These are phyloP conservation scores for Leishmania arabica DNA, from an alignment of 208 protist species.

Conservation along the genomic window DNA sequence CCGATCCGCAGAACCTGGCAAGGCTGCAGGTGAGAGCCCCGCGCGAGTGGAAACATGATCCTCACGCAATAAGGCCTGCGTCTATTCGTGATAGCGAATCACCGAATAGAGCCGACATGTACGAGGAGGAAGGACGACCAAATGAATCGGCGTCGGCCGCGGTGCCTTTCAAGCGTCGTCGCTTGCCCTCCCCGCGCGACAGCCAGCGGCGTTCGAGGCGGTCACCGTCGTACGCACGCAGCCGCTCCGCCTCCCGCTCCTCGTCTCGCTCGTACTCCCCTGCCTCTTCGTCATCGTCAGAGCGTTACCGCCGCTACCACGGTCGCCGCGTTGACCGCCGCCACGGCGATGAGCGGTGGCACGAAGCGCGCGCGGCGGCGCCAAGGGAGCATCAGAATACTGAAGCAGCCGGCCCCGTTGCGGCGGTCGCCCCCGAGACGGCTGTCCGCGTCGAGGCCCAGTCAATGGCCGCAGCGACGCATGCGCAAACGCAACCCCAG, in stretches of 20 bases:
- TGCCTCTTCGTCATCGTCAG: constrained; percentile 14
- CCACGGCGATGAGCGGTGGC: background rate
- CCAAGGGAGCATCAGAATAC: background rate
- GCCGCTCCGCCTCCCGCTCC: background rate
- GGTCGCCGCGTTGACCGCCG: background rate
- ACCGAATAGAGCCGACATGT: background rate
- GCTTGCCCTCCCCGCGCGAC: constrained; percentile 6
- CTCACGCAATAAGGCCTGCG: constrained; percentile 18
- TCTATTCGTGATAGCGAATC: constrained; percentile 5
- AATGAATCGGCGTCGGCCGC: background rate
- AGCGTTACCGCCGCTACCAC: background rate
- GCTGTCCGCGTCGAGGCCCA: background rate
- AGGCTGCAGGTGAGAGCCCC: constrained; percentile 14
- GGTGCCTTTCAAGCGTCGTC: background rate
- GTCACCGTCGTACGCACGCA: constrained; percentile 3
- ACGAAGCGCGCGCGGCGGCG: background rate
- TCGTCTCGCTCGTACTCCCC: constrained; percentile 7
- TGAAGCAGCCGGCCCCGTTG: background rate
- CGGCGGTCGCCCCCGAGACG: background rate
- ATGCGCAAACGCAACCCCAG: background rate
- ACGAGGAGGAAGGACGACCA: background rate
- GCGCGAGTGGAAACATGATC: constrained; percentile 28
- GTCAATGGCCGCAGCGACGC: background rate
- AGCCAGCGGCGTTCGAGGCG: background rate
- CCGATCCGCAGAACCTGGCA: background rate